Conservation (phyloP, 148 eudicot genomes). For the Camellia sinensis region DNA sequence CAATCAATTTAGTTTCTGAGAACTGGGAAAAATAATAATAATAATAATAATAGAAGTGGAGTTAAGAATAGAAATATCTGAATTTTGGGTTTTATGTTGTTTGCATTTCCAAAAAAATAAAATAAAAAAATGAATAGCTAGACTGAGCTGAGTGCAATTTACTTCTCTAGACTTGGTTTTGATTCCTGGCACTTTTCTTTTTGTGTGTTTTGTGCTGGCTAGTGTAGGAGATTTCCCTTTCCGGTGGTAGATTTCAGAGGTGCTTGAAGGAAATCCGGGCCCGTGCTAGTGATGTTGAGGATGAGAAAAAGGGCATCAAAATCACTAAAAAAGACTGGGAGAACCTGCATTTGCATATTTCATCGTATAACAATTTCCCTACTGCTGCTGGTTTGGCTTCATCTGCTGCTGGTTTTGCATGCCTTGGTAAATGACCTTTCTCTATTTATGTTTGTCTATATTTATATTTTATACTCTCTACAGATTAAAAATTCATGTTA, state of each 20-base stretch:
- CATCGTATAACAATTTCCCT: slow-evolving; percentile 94
- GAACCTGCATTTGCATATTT: slow-evolving; percentile 69
- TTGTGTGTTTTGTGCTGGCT: slow-evolving; percentile 28
- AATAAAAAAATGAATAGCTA: neutral
- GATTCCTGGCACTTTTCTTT: slow-evolving; percentile 7
- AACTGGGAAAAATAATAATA: neutral
- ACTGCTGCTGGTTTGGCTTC: slow-evolving; percentile 99
- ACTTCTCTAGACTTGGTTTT: slow-evolving; percentile 11
- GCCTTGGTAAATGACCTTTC: slow-evolving; percentile 62
- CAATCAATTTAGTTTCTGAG: neutral
- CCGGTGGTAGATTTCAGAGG: slow-evolving; percentile 81
- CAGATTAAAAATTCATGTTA: neutral
- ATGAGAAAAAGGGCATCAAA: slow-evolving; percentile 74
- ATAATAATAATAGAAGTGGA: too few relatives aligned
- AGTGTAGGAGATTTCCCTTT: slow-evolving; percentile 82
- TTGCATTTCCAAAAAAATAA: neutral
- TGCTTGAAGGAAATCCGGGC: slow-evolving; percentile 83
- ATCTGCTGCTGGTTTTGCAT: slow-evolving; percentile 97
- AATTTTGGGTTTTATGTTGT: neutral
- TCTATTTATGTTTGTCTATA: neutral
- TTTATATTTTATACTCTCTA: neutral
- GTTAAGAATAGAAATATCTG: too few relatives aligned
- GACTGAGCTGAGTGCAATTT: neutral
- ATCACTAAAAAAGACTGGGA: slow-evolving; percentile 80
- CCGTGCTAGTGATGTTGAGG: slow-evolving; percentile 74